Evolutionary conservation across 1,284 basidiomycete genomes (phyloP), one percentile per base, ranked within the genome.

Genomic region (Pyrrhoderma lamaoense): DNA sequence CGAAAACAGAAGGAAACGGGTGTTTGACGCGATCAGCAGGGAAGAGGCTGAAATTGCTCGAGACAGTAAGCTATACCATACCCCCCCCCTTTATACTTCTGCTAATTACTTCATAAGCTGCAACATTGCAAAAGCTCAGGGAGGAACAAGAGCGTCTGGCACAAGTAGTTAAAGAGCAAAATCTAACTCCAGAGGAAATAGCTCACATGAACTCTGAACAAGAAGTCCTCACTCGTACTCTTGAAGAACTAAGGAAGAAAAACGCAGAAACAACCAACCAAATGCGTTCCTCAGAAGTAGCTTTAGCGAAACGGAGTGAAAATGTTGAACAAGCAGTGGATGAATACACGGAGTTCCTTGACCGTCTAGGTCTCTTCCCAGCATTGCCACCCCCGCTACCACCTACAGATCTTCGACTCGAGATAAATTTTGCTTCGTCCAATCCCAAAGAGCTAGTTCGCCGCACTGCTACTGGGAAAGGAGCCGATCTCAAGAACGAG

Each of bases 131-230:
- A 49, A 73, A 76, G 47, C 68, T 87, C 27, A 76, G 74, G 58
- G 65, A 67, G 27, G 85, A 92, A 58, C 76, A 85, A 53, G 69
- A 70, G n/a, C 74, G 75, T 51, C 71, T 90, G 21, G 67, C 71
- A 8, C 73, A 76, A 1, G 76, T 87, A 9, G 87, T 94, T 18
- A 80, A 81, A 59, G 79, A 74, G 36, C 91, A 94, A 65, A 93
- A 93, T 62, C 74, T 94, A 27, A 78, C 85, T 1, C 85, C 85
- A 0, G 89, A 93, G 63, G 90, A 94, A 67, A 89, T 92, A 39
- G 70, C 77, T 45, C 80, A 82, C 34, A 93, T 94, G 90, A 93
- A 84, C 58, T 81, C 80, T 13, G 89, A 93, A 57, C 85, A 89
- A 57, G 87, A 91, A 60, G 77, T 72, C 18, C 71, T 94, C 19